Evolutionary conservation across 345 rosid genomes (phyloP).

Genomic region (Zanthoxylum bungeanum): DNA sequence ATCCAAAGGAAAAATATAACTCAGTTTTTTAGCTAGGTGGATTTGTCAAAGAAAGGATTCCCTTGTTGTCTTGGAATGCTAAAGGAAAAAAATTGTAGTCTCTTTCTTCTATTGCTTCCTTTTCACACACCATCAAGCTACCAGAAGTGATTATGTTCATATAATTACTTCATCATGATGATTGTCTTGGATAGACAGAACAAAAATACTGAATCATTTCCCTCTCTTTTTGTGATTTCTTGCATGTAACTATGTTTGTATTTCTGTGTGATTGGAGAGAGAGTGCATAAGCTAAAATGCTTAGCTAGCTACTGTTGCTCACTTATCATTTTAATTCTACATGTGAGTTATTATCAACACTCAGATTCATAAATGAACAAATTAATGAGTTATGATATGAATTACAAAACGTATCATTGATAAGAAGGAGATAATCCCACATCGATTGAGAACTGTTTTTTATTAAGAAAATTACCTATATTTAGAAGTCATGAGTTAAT

Average conservation of each 20-base stretch:
- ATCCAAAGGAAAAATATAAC: slow-evolving; percentile 56
- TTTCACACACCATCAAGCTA: slow-evolving; percentile 23
- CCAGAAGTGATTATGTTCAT: slow-evolving; percentile 15
- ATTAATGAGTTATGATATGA: not conserved
- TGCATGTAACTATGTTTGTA: slow-evolving; percentile 36
- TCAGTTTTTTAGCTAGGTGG: slow-evolving; percentile 39
- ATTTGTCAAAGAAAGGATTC: slow-evolving; percentile 31
- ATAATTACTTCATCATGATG: slow-evolving; percentile 60
- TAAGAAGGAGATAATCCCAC: no score
- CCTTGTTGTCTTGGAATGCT: slow-evolving; percentile 27
- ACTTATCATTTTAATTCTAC: not conserved
- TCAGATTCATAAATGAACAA: slow-evolving; percentile 14
- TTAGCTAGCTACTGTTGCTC: not conserved
- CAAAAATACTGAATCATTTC: slow-evolving; percentile 21
- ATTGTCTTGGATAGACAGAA: slow-evolving; percentile 31
- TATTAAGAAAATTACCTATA: not conserved
- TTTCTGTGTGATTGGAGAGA: slow-evolving; percentile 15
- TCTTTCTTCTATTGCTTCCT: slow-evolving; percentile 12
- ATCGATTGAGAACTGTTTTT: no score
- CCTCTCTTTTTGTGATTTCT: slow-evolving; percentile 41
- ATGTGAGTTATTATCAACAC: not conserved
- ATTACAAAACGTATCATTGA: not conserved
- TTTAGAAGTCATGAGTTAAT: not conserved
- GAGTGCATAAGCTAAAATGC: not conserved
- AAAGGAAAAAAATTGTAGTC: slow-evolving; percentile 13